phyloP scores from a whole-genome alignment of 306 rosid genomes.

The Vigna mungo region DNA sequence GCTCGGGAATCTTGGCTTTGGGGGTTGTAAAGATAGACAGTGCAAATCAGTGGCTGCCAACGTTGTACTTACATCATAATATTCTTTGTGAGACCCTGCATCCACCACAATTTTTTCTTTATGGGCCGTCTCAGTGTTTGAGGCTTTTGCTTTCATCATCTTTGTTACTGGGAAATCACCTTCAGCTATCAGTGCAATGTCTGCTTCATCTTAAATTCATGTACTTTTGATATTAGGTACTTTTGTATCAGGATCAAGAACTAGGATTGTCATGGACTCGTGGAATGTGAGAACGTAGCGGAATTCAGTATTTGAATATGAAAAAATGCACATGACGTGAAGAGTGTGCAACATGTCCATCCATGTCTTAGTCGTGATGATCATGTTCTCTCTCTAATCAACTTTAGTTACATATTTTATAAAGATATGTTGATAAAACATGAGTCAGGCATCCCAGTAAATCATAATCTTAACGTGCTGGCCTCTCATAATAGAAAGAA shows the following conservation, averaged over 20 bases:
- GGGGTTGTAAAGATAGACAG: constrained; percentile 59
- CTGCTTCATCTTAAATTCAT: not conserved
- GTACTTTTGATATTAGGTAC: not conserved
- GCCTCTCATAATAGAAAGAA: not conserved
- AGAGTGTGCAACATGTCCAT: constrained; percentile 51
- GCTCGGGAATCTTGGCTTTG: constrained; percentile 68
- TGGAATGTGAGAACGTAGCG: not conserved
- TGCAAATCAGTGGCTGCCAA: constrained; percentile 33
- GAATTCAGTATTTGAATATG: constrained; percentile 26
- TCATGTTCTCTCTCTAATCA: constrained; percentile 46
- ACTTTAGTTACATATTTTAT: constrained; percentile 25
- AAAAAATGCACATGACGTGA: constrained; percentile 12
- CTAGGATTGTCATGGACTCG: constrained; percentile 33
- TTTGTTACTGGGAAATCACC: not conserved
- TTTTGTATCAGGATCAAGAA: constrained; percentile 39
- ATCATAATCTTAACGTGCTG: constrained; percentile 26
- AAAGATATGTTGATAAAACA: constrained; percentile 28
- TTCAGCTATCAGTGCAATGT: not conserved
- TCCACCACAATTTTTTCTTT: constrained; percentile 77
- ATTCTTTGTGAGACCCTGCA: constrained; percentile 62
- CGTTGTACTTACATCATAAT: constrained; percentile 5
- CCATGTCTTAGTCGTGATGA: constrained; percentile 49
- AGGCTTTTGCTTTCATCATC: constrained; percentile 25
- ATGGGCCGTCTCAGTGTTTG: constrained; percentile 45
- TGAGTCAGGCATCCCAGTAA: not conserved